These are phyloP conservation scores for Colletotrichum endophyticum DNA, from an alignment of 2,329 filamentous ascomycete species.

Conservation along the genomic window DNA sequence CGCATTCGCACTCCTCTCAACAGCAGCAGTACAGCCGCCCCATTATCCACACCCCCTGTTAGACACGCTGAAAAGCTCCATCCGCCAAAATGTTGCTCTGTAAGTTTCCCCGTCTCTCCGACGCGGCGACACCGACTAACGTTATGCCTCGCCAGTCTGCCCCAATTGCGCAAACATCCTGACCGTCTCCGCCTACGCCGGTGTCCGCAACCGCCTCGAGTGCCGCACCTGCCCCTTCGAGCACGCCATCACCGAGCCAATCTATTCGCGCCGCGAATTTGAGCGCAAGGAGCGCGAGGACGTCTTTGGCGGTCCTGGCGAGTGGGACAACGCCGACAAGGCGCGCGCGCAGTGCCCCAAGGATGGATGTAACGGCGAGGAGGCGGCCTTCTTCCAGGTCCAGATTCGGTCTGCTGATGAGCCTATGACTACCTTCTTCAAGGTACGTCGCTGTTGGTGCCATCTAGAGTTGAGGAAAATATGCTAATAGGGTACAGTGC, in stretches of 20 bases:
- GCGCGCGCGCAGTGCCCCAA: slow-evolving; percentile 81
- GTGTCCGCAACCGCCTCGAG: slow-evolving; percentile 80
- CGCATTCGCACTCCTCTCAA: not conserved
- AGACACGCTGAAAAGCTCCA: not conserved
- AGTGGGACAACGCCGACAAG: slow-evolving; percentile 93
- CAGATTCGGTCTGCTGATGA: slow-evolving; percentile 98
- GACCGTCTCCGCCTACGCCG: slow-evolving; percentile 68
- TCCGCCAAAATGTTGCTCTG: slow-evolving; percentile 67
- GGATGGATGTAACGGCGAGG: slow-evolving; percentile 78
- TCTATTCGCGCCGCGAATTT: slow-evolving; percentile 84
- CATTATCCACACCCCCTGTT: no score
- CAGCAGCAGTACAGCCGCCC: not conserved
- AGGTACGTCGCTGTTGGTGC: slow-evolving; percentile 54
- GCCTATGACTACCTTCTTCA: slow-evolving; percentile 97
- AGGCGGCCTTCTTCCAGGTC: slow-evolving; percentile 94
- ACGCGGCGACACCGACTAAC: slow-evolving; percentile 1
- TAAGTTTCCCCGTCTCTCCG: slow-evolving; percentile 37
- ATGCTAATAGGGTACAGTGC: slow-evolving; percentile 48
- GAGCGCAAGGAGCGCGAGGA: slow-evolving; percentile 87
- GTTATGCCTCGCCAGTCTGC: slow-evolving; percentile 64
- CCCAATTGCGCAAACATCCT: slow-evolving; percentile 85
- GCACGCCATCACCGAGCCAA: slow-evolving; percentile 77
- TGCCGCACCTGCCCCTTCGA: slow-evolving; percentile 96
- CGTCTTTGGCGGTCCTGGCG: slow-evolving; percentile 85
- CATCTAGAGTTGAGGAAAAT: not conserved